Evolutionary conservation across 2,329 filamentous ascomycete species (phyloP), one percentile per base, ranked within the genome.

Genomic region (Penicillium nordicum): DNA sequence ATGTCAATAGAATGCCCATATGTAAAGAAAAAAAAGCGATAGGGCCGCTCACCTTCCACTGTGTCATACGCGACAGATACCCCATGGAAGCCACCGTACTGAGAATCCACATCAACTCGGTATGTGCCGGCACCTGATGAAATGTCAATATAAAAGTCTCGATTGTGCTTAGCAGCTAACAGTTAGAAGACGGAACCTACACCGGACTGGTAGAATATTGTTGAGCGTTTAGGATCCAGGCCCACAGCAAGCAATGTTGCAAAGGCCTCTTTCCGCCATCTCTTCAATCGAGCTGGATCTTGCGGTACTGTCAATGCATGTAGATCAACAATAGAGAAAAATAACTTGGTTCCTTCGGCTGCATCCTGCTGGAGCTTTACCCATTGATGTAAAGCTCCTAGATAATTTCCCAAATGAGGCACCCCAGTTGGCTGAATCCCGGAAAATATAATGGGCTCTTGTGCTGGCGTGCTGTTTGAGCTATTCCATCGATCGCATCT

Each of bases 41-140:
- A 41, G 49, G 38, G 40, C 47, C 18, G 57, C 69, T 62, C 69
- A 90, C 91, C 86, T 99, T 99, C 92, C 94, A 99, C 74, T 97
- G 94, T 29, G 94, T 97, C 94, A 99, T 99, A n/a, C 94, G 83
- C 10, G 88, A 88, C n/a, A 99, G 79, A 75, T 96, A 96, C 38
- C 94, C 94, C 74, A 94, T 92, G 5, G 90, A 93, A 25, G 94
- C 90, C 50, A 89, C 89, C 63, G 92, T 97, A 69, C 90, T 93
- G 59, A 99, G 77, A 69, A 97, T 92, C 94, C 94, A 99, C 89
- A 96, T 96, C 61, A 99, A 81, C 74, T 97, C 92, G 4, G 89
- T 79, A 76, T 97, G 94, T 45, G 87, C 86, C 18, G 86, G 80
- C 2, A 92, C 86, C 85, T 90, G 52, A 50, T 36, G 18, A 21